Conservation (phyloP, 768 basidiomycete species). For the Amanita rimosa region DNA sequence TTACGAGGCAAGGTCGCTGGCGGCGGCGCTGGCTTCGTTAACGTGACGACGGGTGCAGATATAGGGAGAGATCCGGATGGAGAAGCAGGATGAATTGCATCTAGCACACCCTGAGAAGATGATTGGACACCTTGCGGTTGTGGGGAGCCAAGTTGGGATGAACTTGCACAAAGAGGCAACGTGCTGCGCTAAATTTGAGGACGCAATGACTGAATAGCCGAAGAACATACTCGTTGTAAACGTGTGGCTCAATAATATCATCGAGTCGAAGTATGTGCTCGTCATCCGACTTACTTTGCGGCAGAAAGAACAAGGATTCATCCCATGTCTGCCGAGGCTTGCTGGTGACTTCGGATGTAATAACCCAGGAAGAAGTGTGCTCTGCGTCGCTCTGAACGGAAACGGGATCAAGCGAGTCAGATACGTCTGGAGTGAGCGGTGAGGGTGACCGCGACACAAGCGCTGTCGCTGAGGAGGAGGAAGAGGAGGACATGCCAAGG, state of each 20-base stretch:
- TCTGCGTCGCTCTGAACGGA: slow-evolving; percentile 40
- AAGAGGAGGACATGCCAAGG: slow-evolving; percentile 27
- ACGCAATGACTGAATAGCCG: slow-evolving; percentile 7
- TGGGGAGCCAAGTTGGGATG: slow-evolving; percentile 16
- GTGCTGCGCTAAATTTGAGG: slow-evolving; percentile 18
- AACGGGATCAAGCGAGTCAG: slow-evolving; percentile 39
- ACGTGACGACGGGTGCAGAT: slow-evolving; percentile 27
- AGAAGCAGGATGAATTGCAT: slow-evolving; percentile 12
- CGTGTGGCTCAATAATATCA: slow-evolving; percentile 64
- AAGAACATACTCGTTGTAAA: slow-evolving; percentile 60
- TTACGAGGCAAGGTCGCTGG: slow-evolving; percentile 50
- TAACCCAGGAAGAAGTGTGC: slow-evolving; percentile 46
- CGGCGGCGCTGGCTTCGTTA: slow-evolving; percentile 59
- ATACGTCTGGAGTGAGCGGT: slow-evolving; percentile 56
- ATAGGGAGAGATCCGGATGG: slow-evolving; percentile 20
- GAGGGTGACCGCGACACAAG: slow-evolving; percentile 61
- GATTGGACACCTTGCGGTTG: slow-evolving; percentile 12
- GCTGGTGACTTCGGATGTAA: slow-evolving; percentile 31
- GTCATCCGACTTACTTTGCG: slow-evolving; percentile 35
- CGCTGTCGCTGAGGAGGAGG: slow-evolving; percentile 44
- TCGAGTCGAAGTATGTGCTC: slow-evolving; percentile 54
- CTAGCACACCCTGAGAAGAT: background rate
- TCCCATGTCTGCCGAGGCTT: slow-evolving; percentile 32
- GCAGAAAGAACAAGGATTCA: slow-evolving; percentile 24
- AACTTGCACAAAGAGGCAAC: slow-evolving; percentile 20